Conservation (phyloP, 73 alveolate genomes). For the Symbiodinium natans region DNA sequence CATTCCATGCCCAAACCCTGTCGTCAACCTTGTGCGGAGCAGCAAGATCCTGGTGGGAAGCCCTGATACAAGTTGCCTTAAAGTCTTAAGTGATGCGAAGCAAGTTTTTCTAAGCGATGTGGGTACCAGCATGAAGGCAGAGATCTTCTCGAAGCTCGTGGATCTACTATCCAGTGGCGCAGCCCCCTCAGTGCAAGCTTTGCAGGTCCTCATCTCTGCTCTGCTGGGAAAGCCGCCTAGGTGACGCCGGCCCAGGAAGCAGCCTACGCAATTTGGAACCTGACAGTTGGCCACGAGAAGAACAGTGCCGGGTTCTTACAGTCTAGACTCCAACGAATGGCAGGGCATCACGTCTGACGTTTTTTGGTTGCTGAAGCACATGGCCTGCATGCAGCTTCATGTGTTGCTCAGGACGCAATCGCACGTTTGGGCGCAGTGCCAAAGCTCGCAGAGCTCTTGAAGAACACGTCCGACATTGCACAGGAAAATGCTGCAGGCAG, state of each 20-base stretch:
- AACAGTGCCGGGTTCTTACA: slow-evolving; percentile 51
- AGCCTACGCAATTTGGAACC: slow-evolving; percentile 85
- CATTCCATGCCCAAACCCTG: no score
- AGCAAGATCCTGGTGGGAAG: no score
- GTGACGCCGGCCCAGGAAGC: slow-evolving; percentile 69
- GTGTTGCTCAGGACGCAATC: slow-evolving; percentile 19
- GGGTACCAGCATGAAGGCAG: background rate
- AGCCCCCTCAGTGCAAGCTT: background rate
- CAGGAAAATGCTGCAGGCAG: slow-evolving; percentile 81
- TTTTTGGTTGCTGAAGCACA: background rate
- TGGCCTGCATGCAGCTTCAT: background rate
- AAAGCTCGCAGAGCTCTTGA: slow-evolving; percentile 88
- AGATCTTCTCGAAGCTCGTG: slow-evolving; percentile 60
- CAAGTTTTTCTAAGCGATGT: no score
- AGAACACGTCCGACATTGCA: slow-evolving; percentile 77
- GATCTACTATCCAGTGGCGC: slow-evolving; percentile 13
- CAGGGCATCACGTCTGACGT: background rate
- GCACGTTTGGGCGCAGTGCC: slow-evolving; percentile 67
- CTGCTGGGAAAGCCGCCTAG: background rate
- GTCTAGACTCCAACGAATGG: background rate
- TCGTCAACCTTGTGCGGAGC: no score
- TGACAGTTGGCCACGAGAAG: slow-evolving; percentile 85
- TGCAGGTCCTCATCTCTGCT: background rate
- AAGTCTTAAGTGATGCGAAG: no score
- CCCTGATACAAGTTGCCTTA: no score